Evolutionary conservation across 768 basidiomycete genomes (phyloP).

Genomic region (Boletus rex-veris): DNA sequence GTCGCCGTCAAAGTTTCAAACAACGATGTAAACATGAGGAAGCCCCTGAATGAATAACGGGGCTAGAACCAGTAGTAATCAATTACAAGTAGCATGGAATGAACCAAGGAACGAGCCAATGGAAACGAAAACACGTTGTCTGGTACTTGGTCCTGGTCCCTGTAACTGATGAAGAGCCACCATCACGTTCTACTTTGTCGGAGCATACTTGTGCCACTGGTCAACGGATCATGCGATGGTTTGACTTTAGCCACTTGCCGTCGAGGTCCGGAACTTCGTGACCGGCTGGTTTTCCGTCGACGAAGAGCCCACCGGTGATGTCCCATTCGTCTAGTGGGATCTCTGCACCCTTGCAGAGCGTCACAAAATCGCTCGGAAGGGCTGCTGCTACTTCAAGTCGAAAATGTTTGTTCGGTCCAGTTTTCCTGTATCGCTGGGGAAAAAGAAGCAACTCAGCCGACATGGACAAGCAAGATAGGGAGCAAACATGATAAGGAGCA

Average conservation of each 20-base stretch:
- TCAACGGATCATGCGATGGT: constrained; percentile 13
- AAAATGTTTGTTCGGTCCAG: constrained; percentile 45
- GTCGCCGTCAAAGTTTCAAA: constrained; percentile 15
- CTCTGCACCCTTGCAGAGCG: constrained; percentile 44
- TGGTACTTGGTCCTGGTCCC: constrained; percentile 3
- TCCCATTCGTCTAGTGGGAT: constrained; percentile 40
- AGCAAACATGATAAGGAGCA: not conserved
- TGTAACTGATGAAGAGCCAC: constrained; percentile 3
- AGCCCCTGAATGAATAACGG: constrained; percentile 17
- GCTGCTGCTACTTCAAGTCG: constrained; percentile 55
- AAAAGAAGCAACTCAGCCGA: not conserved
- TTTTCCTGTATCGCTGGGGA: constrained; percentile 45
- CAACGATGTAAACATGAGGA: constrained; percentile 30
- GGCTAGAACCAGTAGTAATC: constrained; percentile 21
- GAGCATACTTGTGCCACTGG: constrained; percentile 1
- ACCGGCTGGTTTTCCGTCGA: constrained; percentile 40
- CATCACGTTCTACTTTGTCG: not conserved
- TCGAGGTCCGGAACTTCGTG: constrained; percentile 37
- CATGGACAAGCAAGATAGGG: not conserved
- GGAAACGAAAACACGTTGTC: constrained; percentile 19
- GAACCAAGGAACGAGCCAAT: constrained; percentile 9
- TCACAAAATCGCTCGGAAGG: constrained; percentile 52
- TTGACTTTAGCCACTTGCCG: constrained; percentile 34
- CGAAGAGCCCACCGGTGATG: constrained; percentile 43
- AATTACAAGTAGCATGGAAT: constrained; percentile 11